A percentile compares a stretch with the other conserved stretches of the same genome.
Evolutionary conservation across 1,284 basidiomycete species (phyloP).

Genomic region (Ustilago nuda): DNA sequence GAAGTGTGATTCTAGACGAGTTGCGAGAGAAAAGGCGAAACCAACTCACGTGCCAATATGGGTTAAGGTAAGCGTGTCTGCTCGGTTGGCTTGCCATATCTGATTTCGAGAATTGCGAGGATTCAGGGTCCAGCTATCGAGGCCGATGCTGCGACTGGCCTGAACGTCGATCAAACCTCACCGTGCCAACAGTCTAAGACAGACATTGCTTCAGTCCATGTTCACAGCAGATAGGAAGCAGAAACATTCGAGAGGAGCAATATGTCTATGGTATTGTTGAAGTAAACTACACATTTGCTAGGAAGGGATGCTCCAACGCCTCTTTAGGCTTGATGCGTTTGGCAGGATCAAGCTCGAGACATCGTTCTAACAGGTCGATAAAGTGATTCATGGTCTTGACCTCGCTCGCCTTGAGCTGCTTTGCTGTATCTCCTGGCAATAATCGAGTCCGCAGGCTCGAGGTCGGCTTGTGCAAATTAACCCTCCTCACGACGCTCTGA

Average conservation of each 20-base stretch:
- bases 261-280: too few species aligned
- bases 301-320: constrained; percentile 87
- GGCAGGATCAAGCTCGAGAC: constrained; percentile 87
- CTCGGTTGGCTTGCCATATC: background rate
- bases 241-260: background rate
- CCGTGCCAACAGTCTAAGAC: background rate
- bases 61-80: background rate
- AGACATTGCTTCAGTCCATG: background rate
- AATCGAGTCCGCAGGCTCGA: constrained; percentile 84
- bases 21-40: background rate
- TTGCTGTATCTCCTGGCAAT: constrained; percentile 79
- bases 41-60: background rate
- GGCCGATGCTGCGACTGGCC: background rate
- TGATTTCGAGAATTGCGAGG: background rate
- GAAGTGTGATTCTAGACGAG: background rate
- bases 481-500: constrained; percentile 80
- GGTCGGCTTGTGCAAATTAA: constrained; percentile 84
- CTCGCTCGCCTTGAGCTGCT: constrained; percentile 87
- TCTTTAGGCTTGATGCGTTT: constrained; percentile 87
- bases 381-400: constrained; percentile 84
- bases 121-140: background rate
- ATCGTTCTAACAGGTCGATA: constrained; percentile 91
- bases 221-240: background rate
- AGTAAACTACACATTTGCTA: constrained; percentile 23
- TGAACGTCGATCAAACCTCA: background rate